Base-by-base conservation (phyloP, 345 rosid genomes). In the Eucalyptus marginata region DNA sequence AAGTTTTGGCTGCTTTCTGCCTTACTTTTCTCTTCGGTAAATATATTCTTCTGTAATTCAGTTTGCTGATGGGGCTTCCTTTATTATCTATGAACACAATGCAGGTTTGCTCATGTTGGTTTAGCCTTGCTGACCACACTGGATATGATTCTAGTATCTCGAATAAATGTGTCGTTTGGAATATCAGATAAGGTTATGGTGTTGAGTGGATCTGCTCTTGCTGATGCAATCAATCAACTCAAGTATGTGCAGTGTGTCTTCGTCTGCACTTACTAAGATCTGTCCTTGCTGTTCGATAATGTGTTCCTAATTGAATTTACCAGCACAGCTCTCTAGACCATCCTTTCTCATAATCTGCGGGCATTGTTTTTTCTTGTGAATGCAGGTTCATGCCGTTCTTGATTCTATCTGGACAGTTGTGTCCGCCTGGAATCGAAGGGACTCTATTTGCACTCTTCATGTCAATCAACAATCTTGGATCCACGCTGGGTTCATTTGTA, bases 351-450 rank as follows among this genome's bases (percentile, higher is more conserved):
- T 20, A 36, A 44, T 80, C 11, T 40, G 40, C 1, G 36, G 25
- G 27, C 44, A 27, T 58, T 62, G 22, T 49, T 18, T 49, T 11
- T 62, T 31, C 33, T 31, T 91, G 49, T 47, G 43, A 62, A n/a
- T 90, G 89, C 95, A 98, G 99, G 93, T 93, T 97, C 94, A 98
- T 98, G 99, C 99, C 99, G 27, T 98, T 98, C 94, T 93, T 98
- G 90, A 95, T 98, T 90, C 91, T 97, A 91, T 98, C 99, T 24
- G 99, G 99, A 81, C 98, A 97, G 93, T 90, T 95, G 52, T 97
- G 99, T 90, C 99, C 99, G 9, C 99, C 99, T 6, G 99, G 99
- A 88, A 96, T 97, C 2, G 99, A 98, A 92, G 99, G 99, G 91
- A 97, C 99, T 36, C 95, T 98, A 4, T 98, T 98, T 68, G 99